phyloP scores from a whole-genome alignment of 208 protist genomes.

The Leishmania tarentolae region DNA sequence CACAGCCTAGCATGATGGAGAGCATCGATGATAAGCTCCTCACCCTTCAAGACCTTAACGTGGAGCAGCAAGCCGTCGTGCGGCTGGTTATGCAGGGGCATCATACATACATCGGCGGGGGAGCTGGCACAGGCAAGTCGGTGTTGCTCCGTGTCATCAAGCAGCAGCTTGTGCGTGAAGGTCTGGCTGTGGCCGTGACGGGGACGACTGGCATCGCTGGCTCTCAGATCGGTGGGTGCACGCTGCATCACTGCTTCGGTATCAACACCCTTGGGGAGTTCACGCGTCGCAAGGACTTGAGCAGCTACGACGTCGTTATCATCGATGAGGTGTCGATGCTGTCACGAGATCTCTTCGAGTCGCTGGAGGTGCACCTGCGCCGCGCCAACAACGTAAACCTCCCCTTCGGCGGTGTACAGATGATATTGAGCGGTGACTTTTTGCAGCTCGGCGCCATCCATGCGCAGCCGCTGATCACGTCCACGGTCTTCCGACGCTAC shows the following conservation, averaged over 20 bases:
- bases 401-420: constrained; percentile 92
- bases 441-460: constrained; percentile 86
- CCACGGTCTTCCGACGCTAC: constrained; percentile 68
- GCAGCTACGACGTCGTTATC: constrained; percentile 88
- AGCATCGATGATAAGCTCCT: constrained; percentile 48
- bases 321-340: constrained; percentile 95
- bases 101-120: constrained; percentile 88
- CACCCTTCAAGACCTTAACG: constrained; percentile 69
- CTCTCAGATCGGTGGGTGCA: constrained; percentile 77
- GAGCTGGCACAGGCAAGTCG: constrained; percentile 90
- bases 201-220: constrained; percentile 87
- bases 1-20: constrained; percentile 5
- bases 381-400: constrained; percentile 75
- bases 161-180: constrained; percentile 58
- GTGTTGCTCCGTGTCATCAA: constrained; percentile 83
- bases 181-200: constrained; percentile 77
- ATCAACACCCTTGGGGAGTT: constrained; percentile 81
- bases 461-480: constrained; percentile 62
- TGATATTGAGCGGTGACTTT: constrained; percentile 94
- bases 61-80: constrained; percentile 81
- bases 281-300: constrained; percentile 64
- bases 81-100: constrained; percentile 73
- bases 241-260: constrained; percentile 89
- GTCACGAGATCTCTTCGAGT: constrained; percentile 77
- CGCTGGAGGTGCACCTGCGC: constrained; percentile 75